Evolutionary conservation across 2,329 filamentous ascomycete species (phyloP), one percentile per base, ranked within the genome.

Genomic region (Epichloe festucae): DNA sequence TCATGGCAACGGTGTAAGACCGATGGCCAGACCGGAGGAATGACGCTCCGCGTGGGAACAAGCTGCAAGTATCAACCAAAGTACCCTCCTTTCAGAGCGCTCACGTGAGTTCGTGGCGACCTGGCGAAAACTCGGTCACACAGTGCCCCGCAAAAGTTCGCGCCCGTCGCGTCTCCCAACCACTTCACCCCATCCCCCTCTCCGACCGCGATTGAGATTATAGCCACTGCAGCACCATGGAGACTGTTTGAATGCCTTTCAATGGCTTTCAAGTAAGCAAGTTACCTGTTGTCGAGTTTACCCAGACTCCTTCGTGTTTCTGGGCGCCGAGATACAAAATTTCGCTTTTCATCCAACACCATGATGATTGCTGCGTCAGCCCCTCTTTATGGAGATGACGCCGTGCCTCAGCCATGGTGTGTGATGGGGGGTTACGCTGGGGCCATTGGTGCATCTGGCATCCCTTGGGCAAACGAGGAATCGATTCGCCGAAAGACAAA

Each of bases 81-180:
- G 36, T 47, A 21, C 46, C 31, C 43, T 39, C 31, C 43, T 39
- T 8, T 19, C 41, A 21, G 15, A 57, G 53, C 48, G 14, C 60
- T 72, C 70, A 72, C 69, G 70, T 72, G 70, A 63, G 66, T 68
- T 67, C 70, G 70, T 65, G 70, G 61, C 60, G 61, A 65, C 61
- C 62, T 71, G 66, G 69, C 64, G 67, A 61, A 55, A 56, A 57
- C 59, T 55, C 54, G 56, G 62, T 57, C 54, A 49, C 59, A 63
- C 62, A 57, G 59, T 59, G 59, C 58, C 60, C 63, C 64, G 61
- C 65, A 60, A 65, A 63, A 62, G 54, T 64, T 64, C 67, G 67
- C 67, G 67, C 63, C 65, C 62, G 66, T 67, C 70, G 70, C 70
- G 70, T 71, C 67, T 68, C 63, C 66, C 67, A 58, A 60, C 62